Evolutionary conservation across 305 asterid genomes (phyloP), one percentile per base, ranked within the genome.

Genomic region (Rubia peregrina): DNA sequence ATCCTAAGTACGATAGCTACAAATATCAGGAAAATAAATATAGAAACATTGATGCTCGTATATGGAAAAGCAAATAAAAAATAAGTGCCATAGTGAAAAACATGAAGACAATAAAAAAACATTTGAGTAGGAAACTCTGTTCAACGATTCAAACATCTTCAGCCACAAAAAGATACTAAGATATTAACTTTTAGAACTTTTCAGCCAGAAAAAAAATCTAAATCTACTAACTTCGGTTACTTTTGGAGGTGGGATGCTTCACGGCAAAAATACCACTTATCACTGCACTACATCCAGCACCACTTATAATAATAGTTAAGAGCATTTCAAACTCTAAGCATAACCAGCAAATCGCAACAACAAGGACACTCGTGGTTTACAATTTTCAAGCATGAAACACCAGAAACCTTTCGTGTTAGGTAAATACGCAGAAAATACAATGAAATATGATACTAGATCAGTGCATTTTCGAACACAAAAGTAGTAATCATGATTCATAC

Each of bases 301-400:
- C 33, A 19, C 60, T n/a, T 7, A 14, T 19, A 53, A 16, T 19
- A 56, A 24, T 24, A 57, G 30, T 62, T 16, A 16, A 36, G 67
- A 62, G 46, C 46, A 62, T 38, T 55, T 69, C 44, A 60, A 68
- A 33, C 48, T 68, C 51, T 41, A 26, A 57, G 33, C 33, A 49
- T 17, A 68, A 49, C 30, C 40, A 22, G 44, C 62, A 13, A 5
- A 30, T 53, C 30, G 8, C 49, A 53, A 61, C 14, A 63, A 22
- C 24, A 36, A 17, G n/a, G 59, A 51, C 59, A 51, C 55, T 3
- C 10, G 9, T 51, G 59, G 10, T 17, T 6, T 12, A 51, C 59
- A 51, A 17, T 51, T 60, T 24, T 30, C 59, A 42, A 42, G 22
- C 68, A 24, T 43, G 11, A 42, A 60, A 71, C 66, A 60, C 60